Evolutionary conservation across 345 rosid species (phyloP), one percentile per base, ranked within the genome.

Genomic region (Linum tenue): DNA sequence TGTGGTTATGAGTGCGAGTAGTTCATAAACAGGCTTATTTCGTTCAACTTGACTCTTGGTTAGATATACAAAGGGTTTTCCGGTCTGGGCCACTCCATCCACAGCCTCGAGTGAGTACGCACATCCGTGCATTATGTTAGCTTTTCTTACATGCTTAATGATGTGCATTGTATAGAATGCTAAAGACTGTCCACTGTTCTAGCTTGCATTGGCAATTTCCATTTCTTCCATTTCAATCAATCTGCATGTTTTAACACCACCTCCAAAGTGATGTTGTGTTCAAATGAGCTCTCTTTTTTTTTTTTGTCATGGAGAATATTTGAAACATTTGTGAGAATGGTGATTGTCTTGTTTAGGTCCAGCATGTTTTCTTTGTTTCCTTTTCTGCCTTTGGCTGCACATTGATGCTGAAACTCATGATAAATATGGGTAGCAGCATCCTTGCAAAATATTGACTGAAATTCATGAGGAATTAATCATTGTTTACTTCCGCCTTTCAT

Each of bases 21-120:
- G n/a, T n/a, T n/a, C n/a, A 17, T 4, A 55, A 12, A 58, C 43
- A 16, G 37, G 65, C 39, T 69, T 77, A 86, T 85, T 80, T 84
- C 66, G 17, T 55, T 73, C 84, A 61, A 85, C 67, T 63, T 61
- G 56, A 40, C 38, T 9, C 6, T 1, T 72, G 64, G 57, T 48
- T 67, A 90, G 96, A 90, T 77, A 88, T 92, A 68, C 97, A 85
- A 59, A 78, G 91, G 76, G 73, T 88, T 77, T 90, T 92, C 63
- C 94, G 95, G 7, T 83, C 90, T 7, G 98, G 97, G 59, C 78
- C 75, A 22, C 77, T 84, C 37, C 86, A 88, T 84, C 95, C 98
- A 0, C 90, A 88, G 64, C 96, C 98, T 57, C 86, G 97, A 70
- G 98, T 92, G 70, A 72, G 98, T 81, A 64, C 71, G 68, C 56